Evolutionary conservation across 2,329 filamentous ascomycete genomes (phyloP).

Genomic region (Torrubiellomyces zombiae): DNA sequence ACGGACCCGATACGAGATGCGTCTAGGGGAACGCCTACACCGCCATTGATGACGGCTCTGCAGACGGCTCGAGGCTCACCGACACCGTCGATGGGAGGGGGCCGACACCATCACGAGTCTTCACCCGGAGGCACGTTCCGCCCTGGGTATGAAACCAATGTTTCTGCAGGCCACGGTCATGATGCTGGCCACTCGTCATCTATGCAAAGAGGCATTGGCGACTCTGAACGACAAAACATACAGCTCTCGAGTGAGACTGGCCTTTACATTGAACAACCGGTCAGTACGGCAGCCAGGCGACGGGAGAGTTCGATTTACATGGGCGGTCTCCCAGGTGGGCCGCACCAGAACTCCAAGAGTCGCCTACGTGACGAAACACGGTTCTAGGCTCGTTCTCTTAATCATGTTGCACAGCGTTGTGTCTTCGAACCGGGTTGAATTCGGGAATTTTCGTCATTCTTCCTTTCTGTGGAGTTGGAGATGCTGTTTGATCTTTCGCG

Average conservation of each 20-base stretch:
- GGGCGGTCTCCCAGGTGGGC: constrained; percentile 28
- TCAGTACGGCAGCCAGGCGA: constrained; percentile 19
- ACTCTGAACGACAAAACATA: constrained; percentile 21
- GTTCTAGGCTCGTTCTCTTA: constrained; percentile 16
- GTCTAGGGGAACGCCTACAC: constrained; percentile 29
- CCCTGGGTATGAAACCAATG: constrained; percentile 28
- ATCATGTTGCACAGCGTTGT: too few relatives aligned
- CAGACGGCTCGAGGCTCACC: constrained; percentile 20
- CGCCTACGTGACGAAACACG: constrained; percentile 38
- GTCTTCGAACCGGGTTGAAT: too few relatives aligned
- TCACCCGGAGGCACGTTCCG: constrained; percentile 18
- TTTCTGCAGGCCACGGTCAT: constrained; percentile 12
- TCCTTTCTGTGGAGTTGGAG: too few relatives aligned
- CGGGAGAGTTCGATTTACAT: constrained; percentile 46
- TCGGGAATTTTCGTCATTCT: too few relatives aligned
- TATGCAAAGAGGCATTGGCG: constrained; percentile 11
- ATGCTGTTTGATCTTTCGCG: too few relatives aligned
- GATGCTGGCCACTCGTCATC: constrained; percentile 8
- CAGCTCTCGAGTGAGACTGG: constrained; percentile 12
- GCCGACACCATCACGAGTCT: constrained; percentile 25
- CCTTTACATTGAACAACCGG: constrained; percentile 12
- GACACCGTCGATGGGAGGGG: constrained; percentile 21
- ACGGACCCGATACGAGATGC: constrained; percentile 13
- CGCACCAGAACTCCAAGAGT: constrained; percentile 33
- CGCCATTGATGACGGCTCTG: constrained; percentile 23